Base-by-base conservation (phyloP, 805 yeast genomes). In the Saccharomycopsis lassenensis region DNA sequence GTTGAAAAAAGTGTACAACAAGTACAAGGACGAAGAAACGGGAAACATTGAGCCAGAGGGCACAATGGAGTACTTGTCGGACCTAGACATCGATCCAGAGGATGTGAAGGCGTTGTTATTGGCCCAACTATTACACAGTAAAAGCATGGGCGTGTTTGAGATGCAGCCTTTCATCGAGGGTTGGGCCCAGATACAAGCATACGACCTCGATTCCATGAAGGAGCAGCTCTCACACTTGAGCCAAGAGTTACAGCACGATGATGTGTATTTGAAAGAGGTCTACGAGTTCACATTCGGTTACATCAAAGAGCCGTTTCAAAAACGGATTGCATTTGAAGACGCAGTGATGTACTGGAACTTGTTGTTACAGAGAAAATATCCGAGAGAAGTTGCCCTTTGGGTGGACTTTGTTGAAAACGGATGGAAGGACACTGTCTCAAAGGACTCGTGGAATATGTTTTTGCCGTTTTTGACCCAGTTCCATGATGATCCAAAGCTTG, bases 401-500 rank as follows among this genome's bases (percentile, higher is more conserved):
- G 58, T 65, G 36, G 54, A 50, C 1, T 86, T 78, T 50, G 51
- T 79, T 19, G 49, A 48, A 3, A 54, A 52, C 2, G 61, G 57
- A 8, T 58, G 64, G 43, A 63, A 69, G 32, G 58, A 64, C 33
- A 55, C 63, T 4, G 65, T 91, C 24, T 67, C 81, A 4, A 70
- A 58, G 44, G 98, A 89, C 50, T 71, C 77, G 17, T 89, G 96
- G 96, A 67, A 71, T 43, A 86, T 87, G 96, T 29, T 35, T 25
- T 67, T 67, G 37, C 73, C 75, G 38, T 84, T 86, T 49, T 56
- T 78, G 37, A 56, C 60, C 36, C 69, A 70, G 41, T 65, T 65
- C 41, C 56, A 71, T 1, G 44, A 52, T 12, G 81, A 83, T 41
- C 72, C 80, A 0, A 44, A 50, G 1, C 59, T 89, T 4, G 56